Base-by-base conservation (phyloP, 2,329 filamentous ascomycete species). In the Zymoseptoria passerinii region DNA sequence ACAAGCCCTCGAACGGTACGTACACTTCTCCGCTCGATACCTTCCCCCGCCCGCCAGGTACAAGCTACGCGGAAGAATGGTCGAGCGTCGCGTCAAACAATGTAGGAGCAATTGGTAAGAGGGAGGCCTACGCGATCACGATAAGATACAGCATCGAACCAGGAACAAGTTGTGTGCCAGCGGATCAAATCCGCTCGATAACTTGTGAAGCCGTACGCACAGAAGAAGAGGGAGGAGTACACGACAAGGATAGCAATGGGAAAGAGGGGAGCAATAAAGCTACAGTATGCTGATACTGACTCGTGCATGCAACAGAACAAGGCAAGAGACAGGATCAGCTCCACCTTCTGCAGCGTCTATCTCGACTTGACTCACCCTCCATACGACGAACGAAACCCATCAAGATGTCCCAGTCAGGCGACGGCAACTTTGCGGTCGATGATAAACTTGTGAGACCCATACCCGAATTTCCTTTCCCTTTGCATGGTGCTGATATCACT, bases 371-470 rank as follows among this genome's bases (percentile, higher is more conserved):
- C n/a, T 16, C 35, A 2, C 16, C 13, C 5, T 44, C 35, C 16
- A 44, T 44, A 44, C 35, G 5, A n/a, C n/a, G 16, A 13, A 44
- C 35, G 23, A 23, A 13, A 44, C 5, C 16, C 10, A 44, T 16
- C 35, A 50, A 62, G 56, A 65, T 63, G 61, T 54, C 60, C 28
- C 57, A 51, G 58, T 57, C 58, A 50, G 58, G 54, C 48, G 58
- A 58, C 51, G 58, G 60, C 60, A 60, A 63, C 58, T 65, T 63
- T 44, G 59, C 57, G 48, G 63, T 63, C 57, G 63, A 65, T 53
- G 54, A 54, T 56, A 61, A 65, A 57, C 63, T 65, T 61, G 63
- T 65, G 60, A 63, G 63, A 58, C 55, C 59, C 50, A 57, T 65
- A 56, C 8, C 50, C 50, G 56, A 59, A 49, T 27, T 54, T n/a